Evolutionary conservation across 2,329 filamentous ascomycete genomes (phyloP).

Genomic region (Nannizziopsis arthrosporioides): DNA sequence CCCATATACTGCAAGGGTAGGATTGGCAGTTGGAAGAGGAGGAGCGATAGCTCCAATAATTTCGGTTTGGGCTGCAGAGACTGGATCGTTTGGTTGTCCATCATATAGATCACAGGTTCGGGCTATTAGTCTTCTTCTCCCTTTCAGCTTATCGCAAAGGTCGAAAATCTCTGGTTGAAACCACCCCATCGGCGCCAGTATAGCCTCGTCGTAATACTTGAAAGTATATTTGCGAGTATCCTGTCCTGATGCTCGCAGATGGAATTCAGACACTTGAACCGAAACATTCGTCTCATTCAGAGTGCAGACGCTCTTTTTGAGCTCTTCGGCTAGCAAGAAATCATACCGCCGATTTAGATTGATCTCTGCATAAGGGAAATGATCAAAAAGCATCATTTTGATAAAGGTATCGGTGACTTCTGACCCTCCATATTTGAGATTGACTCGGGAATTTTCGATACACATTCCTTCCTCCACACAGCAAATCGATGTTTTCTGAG

Average conservation of each 20-base stretch:
- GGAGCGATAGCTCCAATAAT: conserved; percentile 44
- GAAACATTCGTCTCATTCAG: conserved; percentile 83
- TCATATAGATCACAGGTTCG: conserved; percentile 93
- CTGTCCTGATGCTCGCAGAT: conserved; percentile 75
- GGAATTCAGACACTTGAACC: conserved; percentile 79
- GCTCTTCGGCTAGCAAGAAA: conserved; percentile 82
- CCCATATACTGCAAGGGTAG: conserved; percentile 25
- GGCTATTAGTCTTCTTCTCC: conserved; percentile 68
- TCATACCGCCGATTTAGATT: conserved; percentile 84
- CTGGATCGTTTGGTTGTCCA: conserved; percentile 78
- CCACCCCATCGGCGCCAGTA: conserved; percentile 84
- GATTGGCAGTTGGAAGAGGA: conserved; percentile 17
- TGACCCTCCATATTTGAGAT: conserved; percentile 82
- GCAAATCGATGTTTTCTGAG: conserved; percentile 92
- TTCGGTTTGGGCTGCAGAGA: conserved; percentile 69
- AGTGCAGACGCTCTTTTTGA: conserved; percentile 87
- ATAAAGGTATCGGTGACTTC: conserved; percentile 92
- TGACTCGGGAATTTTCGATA: conserved; percentile 86
- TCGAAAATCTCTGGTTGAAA: conserved; percentile 85
- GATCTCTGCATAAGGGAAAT: conserved; percentile 91
- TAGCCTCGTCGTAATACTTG: conserved; percentile 93
- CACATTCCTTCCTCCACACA: conserved; percentile 95
- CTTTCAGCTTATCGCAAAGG: conserved; percentile 63
- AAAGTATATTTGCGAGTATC: conserved; percentile 88
- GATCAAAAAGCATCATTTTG: conserved; percentile 95